Evolutionary conservation across 345 rosid species (phyloP).

Genomic region (Triadica sebifera): DNA sequence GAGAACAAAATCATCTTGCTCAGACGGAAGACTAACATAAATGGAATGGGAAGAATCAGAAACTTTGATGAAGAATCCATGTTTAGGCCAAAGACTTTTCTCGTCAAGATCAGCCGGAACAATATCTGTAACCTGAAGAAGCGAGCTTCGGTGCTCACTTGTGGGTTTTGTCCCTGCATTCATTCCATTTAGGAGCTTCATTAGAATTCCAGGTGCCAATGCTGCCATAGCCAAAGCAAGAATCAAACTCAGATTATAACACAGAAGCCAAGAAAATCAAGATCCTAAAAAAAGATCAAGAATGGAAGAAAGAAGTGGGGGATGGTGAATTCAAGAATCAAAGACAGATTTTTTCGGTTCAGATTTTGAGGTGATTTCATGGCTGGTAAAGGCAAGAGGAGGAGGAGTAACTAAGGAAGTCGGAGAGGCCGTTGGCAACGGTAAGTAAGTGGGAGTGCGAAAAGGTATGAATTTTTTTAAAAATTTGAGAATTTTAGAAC

Average conservation of each 20-base stretch:
- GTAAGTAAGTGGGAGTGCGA: constrained; percentile 27
- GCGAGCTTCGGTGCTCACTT: constrained; percentile 79
- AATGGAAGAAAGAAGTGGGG: background rate
- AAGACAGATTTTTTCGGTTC: background rate
- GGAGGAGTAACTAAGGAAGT: background rate
- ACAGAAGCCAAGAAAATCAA: background rate
- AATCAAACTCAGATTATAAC: background rate
- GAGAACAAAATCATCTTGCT: constrained; percentile 74
- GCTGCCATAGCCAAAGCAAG: constrained; percentile 57
- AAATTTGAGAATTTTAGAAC: constrained; percentile 29
- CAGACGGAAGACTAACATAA: constrained; percentile 83
- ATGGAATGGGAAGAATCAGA: constrained; percentile 92
- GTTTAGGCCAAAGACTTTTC: constrained; percentile 81
- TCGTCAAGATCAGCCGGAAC: constrained; percentile 96
- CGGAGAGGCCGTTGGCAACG: constrained; percentile 33
- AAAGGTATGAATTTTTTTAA: constrained; percentile 6
- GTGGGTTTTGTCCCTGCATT: constrained; percentile 82
- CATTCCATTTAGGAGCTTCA: constrained; percentile 82
- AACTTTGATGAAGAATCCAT: constrained; percentile 88
- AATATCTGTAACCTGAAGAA: constrained; percentile 86
- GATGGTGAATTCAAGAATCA: background rate
- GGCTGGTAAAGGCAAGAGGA: constrained; percentile 5
- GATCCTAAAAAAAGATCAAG: background rate
- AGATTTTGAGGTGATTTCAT: constrained; percentile 12
- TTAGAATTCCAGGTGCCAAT: constrained; percentile 71